Percentiles rank a stretch among this genome's conserved stretches.
These are phyloP conservation scores for Verticillium nonalfalfae DNA, from an alignment of 2,329 filamentous ascomycete genomes.

Conservation along the genomic window DNA sequence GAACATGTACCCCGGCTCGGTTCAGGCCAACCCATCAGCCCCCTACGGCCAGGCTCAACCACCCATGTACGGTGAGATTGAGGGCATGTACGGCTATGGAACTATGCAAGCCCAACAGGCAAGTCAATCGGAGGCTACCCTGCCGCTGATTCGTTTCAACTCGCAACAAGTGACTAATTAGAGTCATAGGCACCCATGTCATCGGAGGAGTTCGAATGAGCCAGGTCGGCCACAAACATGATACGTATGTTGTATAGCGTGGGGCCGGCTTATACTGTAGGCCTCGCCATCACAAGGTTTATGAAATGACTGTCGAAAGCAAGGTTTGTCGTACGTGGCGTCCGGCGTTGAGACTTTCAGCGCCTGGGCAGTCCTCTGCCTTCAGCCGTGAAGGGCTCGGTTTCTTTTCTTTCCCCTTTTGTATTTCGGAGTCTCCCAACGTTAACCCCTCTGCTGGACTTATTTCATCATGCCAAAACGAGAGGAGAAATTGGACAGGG, in stretches of 20 bases:
- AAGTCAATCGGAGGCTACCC: conserved; percentile 23
- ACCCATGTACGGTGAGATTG: conserved; percentile 74
- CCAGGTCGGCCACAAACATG: not conserved
- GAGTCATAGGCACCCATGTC: conserved; percentile 32
- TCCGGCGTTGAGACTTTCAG: not conserved
- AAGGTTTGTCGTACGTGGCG: not conserved
- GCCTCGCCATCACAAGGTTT: not conserved
- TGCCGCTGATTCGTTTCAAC: not conserved
- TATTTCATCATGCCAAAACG: conserved; percentile 61
- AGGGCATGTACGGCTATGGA: conserved; percentile 80
- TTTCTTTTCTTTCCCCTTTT: not conserved
- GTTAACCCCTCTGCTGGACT: conserved; percentile 4
- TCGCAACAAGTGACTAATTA: not conserved
- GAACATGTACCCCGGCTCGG: conserved; percentile 75
- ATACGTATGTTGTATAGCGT: not conserved
- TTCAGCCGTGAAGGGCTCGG: not conserved
- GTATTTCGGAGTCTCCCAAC: not conserved
- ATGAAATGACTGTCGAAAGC: not conserved
- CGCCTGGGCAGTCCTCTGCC: not conserved
- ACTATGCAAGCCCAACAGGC: conserved; percentile 80
- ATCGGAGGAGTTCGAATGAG: conserved; percentile 38
- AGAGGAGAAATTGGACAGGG: conserved; percentile 67
- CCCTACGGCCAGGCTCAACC: conserved; percentile 73
- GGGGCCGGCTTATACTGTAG: not conserved
- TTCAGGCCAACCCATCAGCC: conserved; percentile 64